Base-by-base conservation (phyloP, 2,329 filamentous ascomycete genomes). In the Magnaporthiopsis incrustans region DNA sequence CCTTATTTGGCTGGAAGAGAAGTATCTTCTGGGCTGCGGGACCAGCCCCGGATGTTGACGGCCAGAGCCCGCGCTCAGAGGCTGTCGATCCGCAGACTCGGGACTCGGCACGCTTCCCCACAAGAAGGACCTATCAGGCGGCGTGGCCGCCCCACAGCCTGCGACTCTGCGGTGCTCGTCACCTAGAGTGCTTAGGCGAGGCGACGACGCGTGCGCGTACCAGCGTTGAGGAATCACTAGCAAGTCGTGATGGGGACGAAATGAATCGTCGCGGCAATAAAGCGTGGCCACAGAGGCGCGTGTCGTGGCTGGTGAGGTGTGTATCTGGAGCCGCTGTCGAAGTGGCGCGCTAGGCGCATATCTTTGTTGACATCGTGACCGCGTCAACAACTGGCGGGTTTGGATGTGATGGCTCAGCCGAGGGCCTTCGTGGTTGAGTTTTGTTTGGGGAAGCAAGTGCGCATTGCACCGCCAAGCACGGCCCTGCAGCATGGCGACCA, bases 401-500 rank as follows among this genome's bases (percentile, higher is more conserved):
- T 60, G 27, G 27, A 27, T n/a, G 58, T 25, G 18, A 35, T 25
- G 30, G 30, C 22, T 30, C 11, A n/a, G 26, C 18, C 30, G 30
- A 10, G 26, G 22, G 5, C 33, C 58, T 32, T 7, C 18, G 2
- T 60, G 26, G 15, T 14, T 27, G 18, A n/a, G 58, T 30, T 25
- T 18, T 60, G 4, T 18, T 18, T 25, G 33, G 18, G 30, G 30
- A 8, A 30, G 18, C 4, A 35, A 60, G 27, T 33, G 30, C 18
- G 27, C 30, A 60, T 30, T 35, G 30, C 58, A 25, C 58, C 15
- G 58, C 58, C 26, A 60, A n/a, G 58, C 58, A 12, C 27, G 30
- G 58, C 18, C 30, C 58, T 60, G 58, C 27, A 60, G 33, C 58
- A 60, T 60, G 12, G 30, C 58, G 58, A 35, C 58, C 27, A n/a